Base-by-base conservation (phyloP, 768 basidiomycete species). In the Pisolithus tinctorius region DNA sequence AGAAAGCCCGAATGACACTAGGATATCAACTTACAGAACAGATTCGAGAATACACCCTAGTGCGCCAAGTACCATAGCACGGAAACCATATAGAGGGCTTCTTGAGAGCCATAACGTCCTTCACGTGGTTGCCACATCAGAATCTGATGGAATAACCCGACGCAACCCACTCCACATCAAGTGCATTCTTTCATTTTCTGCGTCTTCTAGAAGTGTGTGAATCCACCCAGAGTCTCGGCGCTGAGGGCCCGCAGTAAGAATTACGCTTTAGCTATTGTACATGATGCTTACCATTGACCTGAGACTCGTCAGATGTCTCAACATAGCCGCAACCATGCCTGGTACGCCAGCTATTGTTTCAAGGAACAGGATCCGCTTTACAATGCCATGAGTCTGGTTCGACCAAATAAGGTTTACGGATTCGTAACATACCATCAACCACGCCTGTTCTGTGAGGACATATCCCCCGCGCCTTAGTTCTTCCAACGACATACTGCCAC, bases 181-280 rank as follows among this genome's bases (percentile, higher is more conserved):
- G 67, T 95, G 93, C 90, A 96, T 95, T 34, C 95, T 76, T 71
- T 99, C 95, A 64, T 98, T 98, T 64, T 98, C 93, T 11, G 93
- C 93, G 71, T 96, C 95, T 64, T 93, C 87, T 16, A 96, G 72
- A 41, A 92, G 80, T 6, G 92, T 94, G 65, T 93, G 90, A 56
- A 96, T 96, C 93, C 93, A 93, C 36, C 80, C 76, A 26, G 74
- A 74, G 59, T 81, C 79, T 52, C 78, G 74, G 58, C 73, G 69
- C 74, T 80, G 55, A 40, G 42, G n/a, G 50, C 39, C 30, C 26
- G 30, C 30, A 37, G 27, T 40, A 36, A 55, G 14, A 16, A 52
- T 56, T 52, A 56, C 48, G 40, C 9, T 37, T 34, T 14, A 26
- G 52, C 54, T 38, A 48, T 38, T 49, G 40, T 31, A 13, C 26